phyloP scores from a whole-genome alignment of 345 rosid genomes.

The Durio zibethinus region DNA sequence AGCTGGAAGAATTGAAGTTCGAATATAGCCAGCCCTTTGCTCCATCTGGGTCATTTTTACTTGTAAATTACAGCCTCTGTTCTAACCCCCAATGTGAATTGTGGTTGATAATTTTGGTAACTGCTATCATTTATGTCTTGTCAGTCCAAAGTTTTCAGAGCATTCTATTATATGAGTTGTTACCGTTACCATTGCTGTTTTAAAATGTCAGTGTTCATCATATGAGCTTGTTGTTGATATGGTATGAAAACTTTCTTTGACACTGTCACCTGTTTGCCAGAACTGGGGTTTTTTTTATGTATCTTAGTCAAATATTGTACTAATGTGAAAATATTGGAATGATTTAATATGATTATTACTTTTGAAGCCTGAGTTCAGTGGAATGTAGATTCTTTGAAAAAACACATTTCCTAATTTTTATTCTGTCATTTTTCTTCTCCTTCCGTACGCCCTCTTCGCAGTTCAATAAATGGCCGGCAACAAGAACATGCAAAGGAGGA shows the following conservation, averaged over 20 bases:
- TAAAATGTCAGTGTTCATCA: neutral
- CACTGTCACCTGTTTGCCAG: neutral
- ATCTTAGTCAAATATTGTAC: neutral
- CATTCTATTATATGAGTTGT: neutral
- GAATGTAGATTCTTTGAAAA: neutral
- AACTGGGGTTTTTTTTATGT: neutral
- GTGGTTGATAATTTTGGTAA: neutral
- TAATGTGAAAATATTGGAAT: neutral
- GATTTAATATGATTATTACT: neutral
- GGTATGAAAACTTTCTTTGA: neutral
- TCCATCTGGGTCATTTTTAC: neutral
- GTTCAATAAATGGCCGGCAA: slow-evolving; percentile 64
- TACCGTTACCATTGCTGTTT: neutral
- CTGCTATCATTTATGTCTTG: neutral
- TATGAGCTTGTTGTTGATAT: neutral
- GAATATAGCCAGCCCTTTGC: neutral
- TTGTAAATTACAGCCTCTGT: neutral
- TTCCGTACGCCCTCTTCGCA: neutral
- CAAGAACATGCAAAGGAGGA: slow-evolving; percentile 87
- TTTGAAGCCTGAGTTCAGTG: neutral
- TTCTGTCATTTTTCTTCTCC: neutral
- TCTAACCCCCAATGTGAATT: neutral
- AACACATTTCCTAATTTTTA: slow-evolving; percentile 4
- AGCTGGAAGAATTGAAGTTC: neutral
- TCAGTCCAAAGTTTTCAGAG: neutral